Evolutionary conservation across 345 rosid genomes (phyloP).

Genomic region (Excoecaria cochinchinensis): DNA sequence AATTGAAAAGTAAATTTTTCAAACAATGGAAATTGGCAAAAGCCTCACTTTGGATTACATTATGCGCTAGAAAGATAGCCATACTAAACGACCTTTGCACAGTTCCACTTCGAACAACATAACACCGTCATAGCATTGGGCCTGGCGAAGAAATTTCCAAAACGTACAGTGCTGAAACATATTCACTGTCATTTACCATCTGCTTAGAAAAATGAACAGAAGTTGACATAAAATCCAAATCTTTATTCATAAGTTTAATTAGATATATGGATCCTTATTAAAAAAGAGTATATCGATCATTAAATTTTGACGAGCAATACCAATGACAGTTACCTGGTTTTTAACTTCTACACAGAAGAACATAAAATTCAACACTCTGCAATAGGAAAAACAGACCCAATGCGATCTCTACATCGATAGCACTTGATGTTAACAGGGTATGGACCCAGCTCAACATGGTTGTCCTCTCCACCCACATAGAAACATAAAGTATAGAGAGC

Average conservation of each 20-base stretch:
- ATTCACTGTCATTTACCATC: neutral
- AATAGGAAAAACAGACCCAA: conserved; percentile 76
- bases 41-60: neutral
- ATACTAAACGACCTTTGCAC: neutral
- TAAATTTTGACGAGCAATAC: neutral
- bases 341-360: neutral
- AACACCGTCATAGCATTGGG: too few relatives aligned
- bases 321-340: neutral
- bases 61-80: too few relatives aligned
- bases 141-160: too few relatives aligned
- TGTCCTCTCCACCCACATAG: conserved; percentile 75
- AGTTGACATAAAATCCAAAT: neutral
- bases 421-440: conserved; percentile 91
- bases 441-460: conserved; percentile 74
- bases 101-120: neutral
- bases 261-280: neutral
- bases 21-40: neutral
- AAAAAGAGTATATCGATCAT: neutral
- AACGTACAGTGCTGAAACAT: neutral
- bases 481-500: conserved; percentile 85
- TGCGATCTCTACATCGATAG: conserved; percentile 62
- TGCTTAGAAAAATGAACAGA: neutral
- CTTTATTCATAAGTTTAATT: neutral
- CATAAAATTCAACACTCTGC: conserved; percentile 47
- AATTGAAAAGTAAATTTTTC: neutral